Evolutionary conservation across 768 basidiomycete species (phyloP).

Genomic region (Mycena filopes): DNA sequence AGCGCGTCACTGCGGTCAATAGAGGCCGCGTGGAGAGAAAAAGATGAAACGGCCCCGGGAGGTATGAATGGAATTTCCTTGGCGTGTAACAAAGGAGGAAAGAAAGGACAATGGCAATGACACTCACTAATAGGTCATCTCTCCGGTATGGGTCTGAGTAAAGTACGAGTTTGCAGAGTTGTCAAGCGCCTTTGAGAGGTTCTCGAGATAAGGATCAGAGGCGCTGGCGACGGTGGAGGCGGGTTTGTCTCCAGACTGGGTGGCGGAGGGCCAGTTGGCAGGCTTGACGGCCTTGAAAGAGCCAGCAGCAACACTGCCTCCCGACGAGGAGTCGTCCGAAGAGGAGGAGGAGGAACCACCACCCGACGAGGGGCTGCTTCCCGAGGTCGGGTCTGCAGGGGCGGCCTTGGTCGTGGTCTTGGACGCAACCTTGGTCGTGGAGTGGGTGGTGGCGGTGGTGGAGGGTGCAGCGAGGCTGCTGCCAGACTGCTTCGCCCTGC

Average conservation of each 20-base stretch:
- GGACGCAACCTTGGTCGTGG: conserved; percentile 23
- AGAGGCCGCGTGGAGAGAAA: too few relatives aligned
- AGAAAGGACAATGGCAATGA: not conserved
- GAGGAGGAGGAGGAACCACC: not conserved
- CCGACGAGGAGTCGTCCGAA: not conserved
- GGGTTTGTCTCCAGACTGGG: conserved; percentile 37
- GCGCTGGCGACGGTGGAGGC: conserved; percentile 38
- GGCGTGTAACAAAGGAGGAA: not conserved
- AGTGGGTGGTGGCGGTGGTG: conserved; percentile 19
- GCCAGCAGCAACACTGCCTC: conserved; percentile 29
- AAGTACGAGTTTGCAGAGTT: conserved; percentile 38
- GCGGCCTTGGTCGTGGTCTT: conserved; percentile 13
- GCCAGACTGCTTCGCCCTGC: conserved; percentile 19
- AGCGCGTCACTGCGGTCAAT: not conserved
- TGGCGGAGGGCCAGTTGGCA: conserved; percentile 39
- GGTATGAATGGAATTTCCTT: too few relatives aligned
- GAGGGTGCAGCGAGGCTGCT: conserved; percentile 10
- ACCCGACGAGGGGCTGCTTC: not conserved
- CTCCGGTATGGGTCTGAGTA: conserved; percentile 37
- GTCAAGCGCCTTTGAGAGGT: conserved; percentile 42
- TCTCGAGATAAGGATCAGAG: conserved; percentile 40
- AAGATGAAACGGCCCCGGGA: too few relatives aligned
- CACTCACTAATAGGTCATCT: conserved; percentile 47
- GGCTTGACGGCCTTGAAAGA: conserved; percentile 33
- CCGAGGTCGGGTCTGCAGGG: conserved; percentile 18